Evolutionary conservation across 306 rosid genomes (phyloP).

Genomic region (Citrullus amarus): DNA sequence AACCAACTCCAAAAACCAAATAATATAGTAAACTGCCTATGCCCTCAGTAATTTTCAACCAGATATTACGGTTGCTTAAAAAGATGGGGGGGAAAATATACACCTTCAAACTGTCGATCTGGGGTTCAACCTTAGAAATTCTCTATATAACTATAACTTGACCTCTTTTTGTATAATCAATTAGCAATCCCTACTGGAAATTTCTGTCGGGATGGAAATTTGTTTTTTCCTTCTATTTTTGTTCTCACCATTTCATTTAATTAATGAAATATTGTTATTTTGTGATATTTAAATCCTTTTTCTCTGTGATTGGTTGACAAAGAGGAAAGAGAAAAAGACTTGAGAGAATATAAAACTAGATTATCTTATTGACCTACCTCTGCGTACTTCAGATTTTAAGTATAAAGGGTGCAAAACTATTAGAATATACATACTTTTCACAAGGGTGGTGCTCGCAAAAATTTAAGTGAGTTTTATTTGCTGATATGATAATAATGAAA

Average conservation of each 20-base stretch:
- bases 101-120: background rate
- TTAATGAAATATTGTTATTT: background rate
- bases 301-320: background rate
- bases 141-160: background rate
- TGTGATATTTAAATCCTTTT: background rate
- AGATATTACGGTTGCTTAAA: background rate
- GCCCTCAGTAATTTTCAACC: background rate
- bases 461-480: background rate
- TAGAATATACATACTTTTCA: background rate
- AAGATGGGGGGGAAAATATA: no score
- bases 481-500: background rate
- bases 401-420: background rate
- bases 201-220: background rate
- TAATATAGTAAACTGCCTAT: background rate
- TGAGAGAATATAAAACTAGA: background rate
- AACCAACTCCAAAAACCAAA: background rate
- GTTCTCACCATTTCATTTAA: background rate
- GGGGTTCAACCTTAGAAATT: background rate
- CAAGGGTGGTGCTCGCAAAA: background rate
- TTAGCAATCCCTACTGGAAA: background rate
- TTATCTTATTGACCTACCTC: background rate
- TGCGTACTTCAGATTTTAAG: background rate
- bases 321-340: background rate
- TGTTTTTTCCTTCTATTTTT: background rate
- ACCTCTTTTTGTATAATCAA: background rate